Base-by-base conservation (phyloP, 148 eudicot species). In the Camellia granthamiana region DNA sequence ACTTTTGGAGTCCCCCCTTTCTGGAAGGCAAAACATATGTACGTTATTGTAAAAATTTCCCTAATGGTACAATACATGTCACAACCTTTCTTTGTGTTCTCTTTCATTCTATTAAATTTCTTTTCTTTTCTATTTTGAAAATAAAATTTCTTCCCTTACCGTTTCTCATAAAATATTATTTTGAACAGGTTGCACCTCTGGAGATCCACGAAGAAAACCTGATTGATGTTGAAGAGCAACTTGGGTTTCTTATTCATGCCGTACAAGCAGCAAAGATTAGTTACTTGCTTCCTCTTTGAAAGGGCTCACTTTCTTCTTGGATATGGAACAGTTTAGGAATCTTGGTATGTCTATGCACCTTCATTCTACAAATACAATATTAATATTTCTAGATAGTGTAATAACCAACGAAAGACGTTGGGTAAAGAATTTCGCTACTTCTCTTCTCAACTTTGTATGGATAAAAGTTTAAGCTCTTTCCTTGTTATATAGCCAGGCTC, bases 161-260 rank as follows among this genome's bases (percentile, higher is more conserved):
- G 12, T 42, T 30, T 30, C 38, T 14, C 38, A 19, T 42, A 46
- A 49, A 9, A 2, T 43, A 11, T 52, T 69, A 76, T 46, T 19
- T 58, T 79, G 75, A 78, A 49, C 88, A 97, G 99, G 93, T 94
- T 80, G 92, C 98, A 30, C 98, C 99, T 41, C 92, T 97, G 79
- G 92, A 91, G 74, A 85, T 88, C 81, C 90, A 92, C 77, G 80
- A 84, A 80, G 93, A 91, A 77, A 89, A 79, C 80, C 73, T 94
- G 88, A 80, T 85, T 63, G 95, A 90, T 77, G 91, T 91, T 69
- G 94, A 93, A 90, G 97, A 94, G 82, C 98, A 96, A 82, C 91
- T 96, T 80, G 86, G 83, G 71, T 94, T 89, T 80, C 81, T 96
- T 49, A 78, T 84, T 78, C 92, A 92, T 82, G 82, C 77, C 10